phyloP scores from a whole-genome alignment of 352 stramenopile genomes.

The Pythium sp. region DNA sequence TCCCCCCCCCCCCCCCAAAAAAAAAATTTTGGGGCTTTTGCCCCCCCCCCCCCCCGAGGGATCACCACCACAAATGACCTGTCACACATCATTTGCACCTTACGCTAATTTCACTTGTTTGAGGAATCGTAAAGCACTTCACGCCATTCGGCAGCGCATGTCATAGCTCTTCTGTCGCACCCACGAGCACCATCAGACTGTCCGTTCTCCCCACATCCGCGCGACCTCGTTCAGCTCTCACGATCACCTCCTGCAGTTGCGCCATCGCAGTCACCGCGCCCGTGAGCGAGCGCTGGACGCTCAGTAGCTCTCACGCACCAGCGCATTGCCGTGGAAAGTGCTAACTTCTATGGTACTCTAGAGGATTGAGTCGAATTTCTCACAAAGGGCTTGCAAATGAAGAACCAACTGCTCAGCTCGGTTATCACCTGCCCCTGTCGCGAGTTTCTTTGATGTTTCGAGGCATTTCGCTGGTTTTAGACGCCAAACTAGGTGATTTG shows the following conservation, averaged over 20 bases:
- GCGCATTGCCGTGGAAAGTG: background rate
- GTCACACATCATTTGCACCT: background rate
- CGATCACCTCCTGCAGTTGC: background rate
- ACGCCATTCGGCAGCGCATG: background rate
- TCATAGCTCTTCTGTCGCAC: background rate
- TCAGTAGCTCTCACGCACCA: background rate
- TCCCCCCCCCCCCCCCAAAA: no score
- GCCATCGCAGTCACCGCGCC: background rate
- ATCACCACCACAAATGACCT: background rate
- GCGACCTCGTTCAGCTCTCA: background rate
- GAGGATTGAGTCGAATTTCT: no score
- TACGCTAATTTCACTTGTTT: background rate
- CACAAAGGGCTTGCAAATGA: no score
- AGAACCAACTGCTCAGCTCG: no score
- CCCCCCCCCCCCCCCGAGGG: no score
- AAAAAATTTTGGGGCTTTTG: no score
- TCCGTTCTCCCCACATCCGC: background rate
- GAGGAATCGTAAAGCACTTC: background rate
- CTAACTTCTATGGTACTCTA: no score
- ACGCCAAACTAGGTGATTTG: no score
- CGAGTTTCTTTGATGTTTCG: no score
- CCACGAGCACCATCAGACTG: background rate
- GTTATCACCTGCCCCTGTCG: no score
- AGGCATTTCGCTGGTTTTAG: no score
- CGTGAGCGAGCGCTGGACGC: background rate